A percentile compares a stretch with the other conserved stretches of the same genome.
phyloP scores from a whole-genome alignment of 257 asterid species.

The Gynochthodes officinalis region DNA sequence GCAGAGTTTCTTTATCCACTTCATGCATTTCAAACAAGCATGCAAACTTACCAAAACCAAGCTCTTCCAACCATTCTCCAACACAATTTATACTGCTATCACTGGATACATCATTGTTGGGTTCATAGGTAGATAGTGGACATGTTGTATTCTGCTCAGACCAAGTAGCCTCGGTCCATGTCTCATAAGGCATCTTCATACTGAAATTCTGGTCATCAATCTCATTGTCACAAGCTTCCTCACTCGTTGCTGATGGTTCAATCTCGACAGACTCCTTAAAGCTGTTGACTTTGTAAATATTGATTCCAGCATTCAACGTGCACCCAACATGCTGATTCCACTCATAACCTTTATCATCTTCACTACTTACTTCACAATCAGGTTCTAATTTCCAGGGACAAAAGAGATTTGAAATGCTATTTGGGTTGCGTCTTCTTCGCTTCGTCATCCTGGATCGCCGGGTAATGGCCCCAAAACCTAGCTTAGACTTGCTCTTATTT shows the following conservation, averaged over 20 bases:
- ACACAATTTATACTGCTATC: conserved; percentile 29
- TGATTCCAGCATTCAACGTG: neutral
- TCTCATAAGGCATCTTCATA: neutral
- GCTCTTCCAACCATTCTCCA: conserved; percentile 43
- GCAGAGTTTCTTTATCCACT: conserved; percentile 61
- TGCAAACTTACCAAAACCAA: conserved; percentile 47
- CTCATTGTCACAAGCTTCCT: conserved; percentile 9
- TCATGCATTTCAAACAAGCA: conserved; percentile 59
- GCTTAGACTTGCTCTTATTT: neutral
- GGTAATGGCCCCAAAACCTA: conserved; percentile 15
- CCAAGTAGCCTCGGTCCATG: neutral
- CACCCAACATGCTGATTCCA: neutral
- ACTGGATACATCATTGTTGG: neutral
- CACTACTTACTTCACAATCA: neutral
- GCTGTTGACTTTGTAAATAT: neutral
- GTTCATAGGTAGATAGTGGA: neutral
- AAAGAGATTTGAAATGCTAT: conserved; percentile 12
- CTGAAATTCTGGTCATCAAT: conserved; percentile 16
- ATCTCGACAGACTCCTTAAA: conserved; percentile 3
- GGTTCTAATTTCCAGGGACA: conserved; percentile 6
- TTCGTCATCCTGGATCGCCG: conserved; percentile 17
- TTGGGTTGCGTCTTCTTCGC: conserved; percentile 13
- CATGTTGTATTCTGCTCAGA: neutral
- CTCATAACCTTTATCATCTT: neutral
- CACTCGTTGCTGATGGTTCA: conserved; percentile 3